Evolutionary conservation across 305 asterid species (phyloP).

Genomic region (Plantago coronopus): DNA sequence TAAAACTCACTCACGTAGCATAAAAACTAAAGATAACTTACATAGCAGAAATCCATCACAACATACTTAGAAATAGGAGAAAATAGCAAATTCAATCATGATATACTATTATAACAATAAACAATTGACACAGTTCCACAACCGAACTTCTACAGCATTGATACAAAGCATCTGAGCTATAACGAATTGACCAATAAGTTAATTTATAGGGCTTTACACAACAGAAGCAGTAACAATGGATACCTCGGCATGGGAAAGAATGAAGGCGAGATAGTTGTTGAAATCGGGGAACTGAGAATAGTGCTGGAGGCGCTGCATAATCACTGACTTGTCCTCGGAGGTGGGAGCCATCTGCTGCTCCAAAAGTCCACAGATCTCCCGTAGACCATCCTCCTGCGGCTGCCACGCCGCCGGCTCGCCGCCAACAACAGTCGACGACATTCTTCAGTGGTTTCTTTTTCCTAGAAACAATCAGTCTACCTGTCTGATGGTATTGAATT

Average conservation of each 20-base stretch:
- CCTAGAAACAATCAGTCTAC: background rate
- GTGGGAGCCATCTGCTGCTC: slow-evolving; percentile 91
- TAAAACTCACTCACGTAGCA: too few relatives aligned
- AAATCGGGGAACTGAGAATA: slow-evolving; percentile 93
- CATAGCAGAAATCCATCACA: too few relatives aligned
- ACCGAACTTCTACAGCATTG: too few relatives aligned
- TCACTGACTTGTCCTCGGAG: slow-evolving; percentile 69
- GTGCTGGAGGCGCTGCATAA: slow-evolving; percentile 87
- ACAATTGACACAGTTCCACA: too few relatives aligned
- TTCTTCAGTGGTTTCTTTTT: slow-evolving; percentile 14
- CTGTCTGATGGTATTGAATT: slow-evolving; percentile 3
- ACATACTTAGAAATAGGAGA: too few relatives aligned
- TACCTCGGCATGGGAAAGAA: slow-evolving; percentile 81
- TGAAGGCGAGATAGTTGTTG: slow-evolving; percentile 87
- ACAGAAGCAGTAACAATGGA: background rate
- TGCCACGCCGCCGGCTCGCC: slow-evolving; percentile 54
- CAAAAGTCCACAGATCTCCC: slow-evolving; percentile 87
- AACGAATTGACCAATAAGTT: background rate
- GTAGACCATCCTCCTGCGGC: slow-evolving; percentile 85
- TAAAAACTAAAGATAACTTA: too few relatives aligned
- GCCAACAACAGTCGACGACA: slow-evolving; percentile 45
- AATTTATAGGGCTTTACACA: slow-evolving; percentile 1
- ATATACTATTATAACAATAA: too few relatives aligned
- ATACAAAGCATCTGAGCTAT: too few relatives aligned
- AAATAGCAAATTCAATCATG: too few relatives aligned